These are phyloP conservation scores for Cladosporium halotolerans DNA, from an alignment of 2,329 filamentous ascomycete genomes.

Conservation along the genomic window DNA sequence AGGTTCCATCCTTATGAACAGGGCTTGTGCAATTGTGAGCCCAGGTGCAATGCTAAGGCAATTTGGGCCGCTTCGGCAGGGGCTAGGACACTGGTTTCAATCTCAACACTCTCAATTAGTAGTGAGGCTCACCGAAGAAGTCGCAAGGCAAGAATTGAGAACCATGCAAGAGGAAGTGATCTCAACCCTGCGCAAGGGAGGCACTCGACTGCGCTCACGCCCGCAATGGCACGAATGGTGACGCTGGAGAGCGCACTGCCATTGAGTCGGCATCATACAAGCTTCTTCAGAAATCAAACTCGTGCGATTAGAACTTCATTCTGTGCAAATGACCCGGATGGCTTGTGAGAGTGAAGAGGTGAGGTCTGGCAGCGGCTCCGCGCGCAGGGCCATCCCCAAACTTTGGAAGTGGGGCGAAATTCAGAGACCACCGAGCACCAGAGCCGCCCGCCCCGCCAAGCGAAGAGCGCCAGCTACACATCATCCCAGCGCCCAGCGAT, in stretches of 20 bases:
- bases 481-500: neutral
- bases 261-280: neutral
- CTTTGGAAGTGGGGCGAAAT: conserved; percentile 1
- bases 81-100: too few species aligned
- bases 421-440: neutral
- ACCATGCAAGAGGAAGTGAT: neutral
- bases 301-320: neutral
- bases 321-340: neutral
- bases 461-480: conserved; percentile 5
- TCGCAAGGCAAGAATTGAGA: too few species aligned
- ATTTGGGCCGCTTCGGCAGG: too few species aligned
- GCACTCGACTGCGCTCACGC: too few species aligned
- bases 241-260: neutral
- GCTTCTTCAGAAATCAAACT: neutral
- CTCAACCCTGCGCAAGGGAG: neutral
- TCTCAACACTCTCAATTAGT: too few species aligned
- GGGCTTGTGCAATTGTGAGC: too few species aligned
- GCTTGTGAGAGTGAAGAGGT: neutral
- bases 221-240: neutral
- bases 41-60: too few species aligned
- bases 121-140: too few species aligned
- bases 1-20: too few species aligned
- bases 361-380: neutral
- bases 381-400: neutral
- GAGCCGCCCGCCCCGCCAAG: conserved; percentile 2